Conservation (phyloP, 106 monocot species). For the Dendrobium chrysotoxum region DNA sequence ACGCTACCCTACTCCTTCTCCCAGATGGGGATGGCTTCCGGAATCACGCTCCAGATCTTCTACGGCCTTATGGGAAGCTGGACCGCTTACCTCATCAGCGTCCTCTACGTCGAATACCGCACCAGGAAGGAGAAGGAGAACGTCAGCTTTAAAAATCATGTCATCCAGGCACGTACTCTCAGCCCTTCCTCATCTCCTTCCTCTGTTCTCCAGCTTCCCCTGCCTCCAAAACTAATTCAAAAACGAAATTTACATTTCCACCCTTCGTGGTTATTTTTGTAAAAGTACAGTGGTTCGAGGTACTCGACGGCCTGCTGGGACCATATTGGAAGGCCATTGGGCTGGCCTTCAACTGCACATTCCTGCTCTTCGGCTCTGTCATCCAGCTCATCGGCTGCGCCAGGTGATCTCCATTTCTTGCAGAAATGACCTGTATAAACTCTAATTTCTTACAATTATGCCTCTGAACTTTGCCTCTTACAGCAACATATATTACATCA, state of each 20-base stretch:
- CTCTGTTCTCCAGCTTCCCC: not conserved
- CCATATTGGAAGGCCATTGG: conserved; percentile 44
- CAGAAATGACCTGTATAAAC: not conserved
- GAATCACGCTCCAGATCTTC: conserved; percentile 70
- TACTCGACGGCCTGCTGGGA: conserved; percentile 48
- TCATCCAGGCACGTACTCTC: conserved; percentile 52
- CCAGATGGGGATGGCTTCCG: conserved; percentile 85
- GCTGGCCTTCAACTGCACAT: conserved; percentile 58
- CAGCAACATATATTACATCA: conserved; percentile 94
- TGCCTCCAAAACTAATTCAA: not conserved
- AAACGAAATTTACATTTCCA: not conserved
- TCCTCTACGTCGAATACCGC: conserved; percentile 87
- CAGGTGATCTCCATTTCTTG: not conserved
- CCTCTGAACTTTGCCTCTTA: not conserved
- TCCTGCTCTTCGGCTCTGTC: conserved; percentile 59
- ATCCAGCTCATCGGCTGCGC: conserved; percentile 56
- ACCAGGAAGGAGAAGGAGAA: conserved; percentile 81
- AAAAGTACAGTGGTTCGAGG: conserved; percentile 58
- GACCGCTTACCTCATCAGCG: conserved; percentile 95
- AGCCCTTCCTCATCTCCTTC: not conserved
- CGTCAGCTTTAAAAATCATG: conserved; percentile 79
- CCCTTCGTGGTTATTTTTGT: not conserved
- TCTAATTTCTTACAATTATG: not conserved
- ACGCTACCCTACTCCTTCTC: conserved; percentile 92
- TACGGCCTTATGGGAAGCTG: conserved; percentile 91